A percentile compares a stretch with the other conserved stretches of the same genome.
Conservation (phyloP, 2,329 filamentous ascomycete genomes). For the Lizonia empirigonia region DNA sequence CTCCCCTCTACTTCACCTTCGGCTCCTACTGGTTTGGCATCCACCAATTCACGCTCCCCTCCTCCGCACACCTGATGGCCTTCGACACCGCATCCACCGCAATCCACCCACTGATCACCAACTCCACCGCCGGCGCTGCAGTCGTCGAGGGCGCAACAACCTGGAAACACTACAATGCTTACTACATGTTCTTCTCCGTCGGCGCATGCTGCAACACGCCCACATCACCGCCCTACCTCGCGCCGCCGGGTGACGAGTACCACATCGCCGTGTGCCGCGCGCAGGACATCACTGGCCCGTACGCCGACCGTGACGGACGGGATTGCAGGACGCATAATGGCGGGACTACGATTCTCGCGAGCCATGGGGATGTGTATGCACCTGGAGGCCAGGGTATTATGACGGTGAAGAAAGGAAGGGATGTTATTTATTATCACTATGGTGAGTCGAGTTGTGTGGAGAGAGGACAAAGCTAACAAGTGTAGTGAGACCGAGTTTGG, state of each 20-base stretch:
- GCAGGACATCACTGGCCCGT: slow-evolving; percentile 56
- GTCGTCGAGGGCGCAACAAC: slow-evolving; percentile 59
- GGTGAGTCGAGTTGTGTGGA: slow-evolving; percentile 18
- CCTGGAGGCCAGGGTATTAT: slow-evolving; percentile 43
- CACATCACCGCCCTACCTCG: slow-evolving; percentile 37
- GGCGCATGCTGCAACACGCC: slow-evolving; percentile 66
- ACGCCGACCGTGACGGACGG: slow-evolving; percentile 43
- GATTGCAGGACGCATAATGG: slow-evolving; percentile 58
- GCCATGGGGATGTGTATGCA: slow-evolving; percentile 55
- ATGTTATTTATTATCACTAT: slow-evolving; percentile 43
- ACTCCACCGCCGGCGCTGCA: slow-evolving; percentile 24
- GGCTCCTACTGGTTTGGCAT: slow-evolving; percentile 71
- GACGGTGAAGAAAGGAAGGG: slow-evolving; percentile 20
- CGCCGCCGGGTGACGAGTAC: slow-evolving; percentile 64
- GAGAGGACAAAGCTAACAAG: slow-evolving; percentile 5
- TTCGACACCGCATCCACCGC: slow-evolving; percentile 10
- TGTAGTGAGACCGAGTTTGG: slow-evolving; percentile 31
- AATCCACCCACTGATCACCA: slow-evolving; percentile 26
- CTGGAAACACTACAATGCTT: slow-evolving; percentile 57
- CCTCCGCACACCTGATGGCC: slow-evolving; percentile 9
- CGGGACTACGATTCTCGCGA: slow-evolving; percentile 64
- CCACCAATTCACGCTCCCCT: slow-evolving; percentile 61
- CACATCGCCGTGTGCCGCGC: slow-evolving; percentile 67
- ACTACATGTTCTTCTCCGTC: slow-evolving; percentile 66
- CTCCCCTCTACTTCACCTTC: slow-evolving; percentile 60